These are phyloP conservation scores for Vitrella brassicaformis DNA, from an alignment of 73 alveolate species.

Conservation along the genomic window DNA sequence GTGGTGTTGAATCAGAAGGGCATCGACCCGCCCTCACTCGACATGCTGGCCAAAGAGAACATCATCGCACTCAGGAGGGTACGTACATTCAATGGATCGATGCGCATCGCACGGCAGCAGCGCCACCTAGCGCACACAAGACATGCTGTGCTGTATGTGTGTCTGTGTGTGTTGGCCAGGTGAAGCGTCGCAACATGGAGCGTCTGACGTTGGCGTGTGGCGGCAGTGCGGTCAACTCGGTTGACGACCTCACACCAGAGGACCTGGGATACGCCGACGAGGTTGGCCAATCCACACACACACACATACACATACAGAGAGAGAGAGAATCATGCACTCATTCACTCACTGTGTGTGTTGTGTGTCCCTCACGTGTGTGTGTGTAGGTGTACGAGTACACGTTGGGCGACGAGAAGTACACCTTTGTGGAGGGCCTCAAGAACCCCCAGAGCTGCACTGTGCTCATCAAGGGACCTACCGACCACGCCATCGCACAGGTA, in stretches of 20 bases:
- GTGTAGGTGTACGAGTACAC: conserved; percentile 71
- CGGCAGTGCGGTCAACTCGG: conserved; percentile 95
- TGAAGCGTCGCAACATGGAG: conserved; percentile 90
- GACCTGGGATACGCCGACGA: conserved; percentile 77
- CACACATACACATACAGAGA: too few species aligned
- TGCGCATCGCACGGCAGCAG: too few species aligned
- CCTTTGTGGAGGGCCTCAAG: conserved; percentile 95
- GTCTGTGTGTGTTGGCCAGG: background rate
- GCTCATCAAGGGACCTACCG: conserved; percentile 96
- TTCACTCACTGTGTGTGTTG: too few species aligned
- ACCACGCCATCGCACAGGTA: conserved; percentile 90
- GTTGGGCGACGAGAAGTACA: conserved; percentile 91
- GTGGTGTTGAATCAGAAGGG: conserved; percentile 98
- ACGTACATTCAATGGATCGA: too few species aligned
- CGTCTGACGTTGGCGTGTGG: conserved; percentile 97
- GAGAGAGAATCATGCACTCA: too few species aligned
- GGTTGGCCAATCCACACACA: too few species aligned
- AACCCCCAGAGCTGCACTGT: conserved; percentile 98
- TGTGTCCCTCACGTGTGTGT: background rate
- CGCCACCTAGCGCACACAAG: too few species aligned
- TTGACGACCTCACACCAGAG: conserved; percentile 85
- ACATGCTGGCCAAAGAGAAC: conserved; percentile 95
- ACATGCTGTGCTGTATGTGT: too few species aligned
- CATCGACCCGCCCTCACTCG: conserved; percentile 97
- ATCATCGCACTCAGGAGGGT: conserved; percentile 98